Base-by-base conservation (phyloP, 176 grass and related monocot species). In the Aegilops longissima region DNA sequence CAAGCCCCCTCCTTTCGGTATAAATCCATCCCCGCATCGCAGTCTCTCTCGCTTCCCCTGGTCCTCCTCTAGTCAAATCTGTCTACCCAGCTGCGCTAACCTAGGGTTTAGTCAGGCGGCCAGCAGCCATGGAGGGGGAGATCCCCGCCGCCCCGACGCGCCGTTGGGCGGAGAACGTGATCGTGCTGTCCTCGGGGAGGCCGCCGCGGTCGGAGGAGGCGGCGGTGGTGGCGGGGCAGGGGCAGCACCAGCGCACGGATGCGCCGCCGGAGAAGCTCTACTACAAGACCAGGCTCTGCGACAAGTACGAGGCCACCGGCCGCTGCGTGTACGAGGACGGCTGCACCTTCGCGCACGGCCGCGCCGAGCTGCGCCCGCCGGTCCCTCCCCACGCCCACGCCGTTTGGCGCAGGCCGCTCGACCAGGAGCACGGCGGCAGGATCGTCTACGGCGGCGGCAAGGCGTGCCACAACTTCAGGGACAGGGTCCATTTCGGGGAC, bases 271-370 rank as follows among this genome's bases (percentile, higher is more conserved):
- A 76, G 82, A 91, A 85, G 82, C 63, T 84, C 52, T 84, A 76
- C 76, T 92, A 84, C 86, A 92, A 92, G 93, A 92, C 86, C 17
- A 78, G 29, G 88, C 70, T 92, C 18, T 92, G 93, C 88, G 75
- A 90, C 3, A 88, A 73, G 77, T 95, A 92, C 80, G 70, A 66
- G 79, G 0, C 8, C 3, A 38, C 38, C 24, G 78, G 82, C 16
- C 33, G 36, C 16, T 90, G 93, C 76, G 20, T 18, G 12, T 88
- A 79, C 88, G 88, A 80, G 17, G 83, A 61, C 21, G 77, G 58
- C 2, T 95, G 90, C 90, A 90, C 62, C 74, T 95, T 90, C 83
- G 90, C 90, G 39, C 93, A 92, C 86, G 88, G 90, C 44, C 8
- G 4, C 54, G 83, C 58, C 21, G 88, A 95, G 85, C 79, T 95